phyloP scores from a whole-genome alignment of 2,329 filamentous ascomycete species.

The Hymenoscyphus albidus region DNA sequence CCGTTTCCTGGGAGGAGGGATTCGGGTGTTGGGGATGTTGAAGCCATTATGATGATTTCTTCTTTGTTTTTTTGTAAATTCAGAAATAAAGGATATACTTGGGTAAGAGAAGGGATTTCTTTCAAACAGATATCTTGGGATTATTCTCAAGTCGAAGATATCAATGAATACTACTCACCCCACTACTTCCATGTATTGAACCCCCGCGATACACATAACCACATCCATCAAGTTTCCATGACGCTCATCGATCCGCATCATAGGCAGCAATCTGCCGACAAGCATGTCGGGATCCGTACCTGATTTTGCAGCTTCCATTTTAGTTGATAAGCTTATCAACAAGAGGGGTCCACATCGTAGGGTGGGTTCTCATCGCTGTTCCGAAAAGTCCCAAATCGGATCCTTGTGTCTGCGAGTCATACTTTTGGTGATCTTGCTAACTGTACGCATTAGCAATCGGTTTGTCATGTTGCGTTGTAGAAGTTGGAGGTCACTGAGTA shows the following conservation, averaged over 20 bases:
- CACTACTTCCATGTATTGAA: not conserved
- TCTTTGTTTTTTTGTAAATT: not conserved
- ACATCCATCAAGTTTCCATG: not conserved
- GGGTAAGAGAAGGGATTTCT: not conserved
- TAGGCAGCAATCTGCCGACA: not conserved
- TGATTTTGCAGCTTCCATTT: not conserved
- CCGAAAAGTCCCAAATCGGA: not conserved
- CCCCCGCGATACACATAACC: not conserved
- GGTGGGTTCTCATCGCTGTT: not conserved
- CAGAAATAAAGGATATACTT: no score
- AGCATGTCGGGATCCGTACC: not conserved
- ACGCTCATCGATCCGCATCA: not conserved
- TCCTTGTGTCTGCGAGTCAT: not conserved
- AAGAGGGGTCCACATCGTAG: not conserved
- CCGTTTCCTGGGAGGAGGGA: conserved; percentile 49
- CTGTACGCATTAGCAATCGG: not conserved
- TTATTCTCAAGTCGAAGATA: not conserved
- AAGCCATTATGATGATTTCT: conserved; percentile 15
- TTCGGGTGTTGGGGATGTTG: conserved; percentile 37
- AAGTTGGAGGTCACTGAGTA: not conserved
- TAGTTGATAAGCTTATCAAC: conserved; percentile 5
- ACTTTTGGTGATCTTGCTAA: not conserved
- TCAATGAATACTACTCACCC: no score
- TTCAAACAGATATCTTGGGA: not conserved
- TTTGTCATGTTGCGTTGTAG: not conserved